A percentile compares a stretch with the other conserved stretches of the same genome.
phyloP scores from a whole-genome alignment of 192 early-diverging fungal genomes.

The Coemansia asiatica region DNA sequence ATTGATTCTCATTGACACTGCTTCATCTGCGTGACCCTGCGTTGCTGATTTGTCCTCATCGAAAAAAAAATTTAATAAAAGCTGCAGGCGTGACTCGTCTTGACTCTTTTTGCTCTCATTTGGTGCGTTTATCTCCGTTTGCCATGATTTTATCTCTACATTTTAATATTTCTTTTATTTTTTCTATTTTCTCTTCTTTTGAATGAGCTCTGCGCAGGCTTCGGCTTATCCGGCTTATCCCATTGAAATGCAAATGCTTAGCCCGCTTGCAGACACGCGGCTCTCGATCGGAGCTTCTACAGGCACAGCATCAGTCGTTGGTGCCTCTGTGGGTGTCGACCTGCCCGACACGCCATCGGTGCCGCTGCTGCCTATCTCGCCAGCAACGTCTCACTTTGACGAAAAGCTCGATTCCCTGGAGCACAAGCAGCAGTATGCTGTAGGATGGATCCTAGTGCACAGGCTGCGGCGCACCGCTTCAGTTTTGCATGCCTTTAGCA shows the following conservation, averaged over 20 bases:
- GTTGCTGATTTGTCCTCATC: too few relatives aligned
- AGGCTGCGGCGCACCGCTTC: constrained; percentile 22
- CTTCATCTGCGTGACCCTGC: too few relatives aligned
- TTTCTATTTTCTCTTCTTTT: background rate
- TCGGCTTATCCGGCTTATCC: too few relatives aligned
- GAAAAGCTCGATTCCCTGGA: constrained; percentile 10
- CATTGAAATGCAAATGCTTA: too few relatives aligned
- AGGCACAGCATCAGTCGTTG: background rate
- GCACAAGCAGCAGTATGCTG: constrained; percentile 26
- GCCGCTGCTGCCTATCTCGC: background rate
- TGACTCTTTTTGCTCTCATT: too few relatives aligned
- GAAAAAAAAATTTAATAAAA: too few relatives aligned
- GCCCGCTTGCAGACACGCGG: too few relatives aligned
- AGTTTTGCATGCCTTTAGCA: constrained; percentile 16
- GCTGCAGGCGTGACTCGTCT: too few relatives aligned
- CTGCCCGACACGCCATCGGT: background rate
- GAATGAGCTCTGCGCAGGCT: too few relatives aligned
- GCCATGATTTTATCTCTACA: too few relatives aligned
- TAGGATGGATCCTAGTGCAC: constrained; percentile 28
- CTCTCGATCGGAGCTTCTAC: background rate
- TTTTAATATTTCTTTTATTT: constrained; percentile 4
- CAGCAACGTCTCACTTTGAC: background rate
- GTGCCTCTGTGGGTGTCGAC: background rate
- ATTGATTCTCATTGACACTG: constrained; percentile 7
- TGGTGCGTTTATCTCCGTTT: too few relatives aligned